A percentile compares a stretch with the other conserved stretches of the same genome.
Conservation (phyloP, 805 yeast genomes). For the Wickerhamomyces tratensis region DNA sequence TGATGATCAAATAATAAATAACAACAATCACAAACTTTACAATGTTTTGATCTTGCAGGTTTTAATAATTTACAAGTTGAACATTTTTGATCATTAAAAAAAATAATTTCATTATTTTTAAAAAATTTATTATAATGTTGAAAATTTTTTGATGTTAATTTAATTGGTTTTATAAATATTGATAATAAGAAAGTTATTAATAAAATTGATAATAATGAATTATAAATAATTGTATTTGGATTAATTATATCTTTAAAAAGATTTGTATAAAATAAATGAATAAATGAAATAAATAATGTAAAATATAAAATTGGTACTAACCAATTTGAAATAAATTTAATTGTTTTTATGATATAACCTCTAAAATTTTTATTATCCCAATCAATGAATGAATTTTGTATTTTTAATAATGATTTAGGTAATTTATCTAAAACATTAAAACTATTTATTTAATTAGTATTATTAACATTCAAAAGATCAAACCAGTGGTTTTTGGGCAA, state of each 20-base stretch:
- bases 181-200: slow-evolving; percentile 5
- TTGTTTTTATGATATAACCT: slow-evolving; percentile 5
- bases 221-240: slow-evolving; percentile 11
- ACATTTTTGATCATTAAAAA: slow-evolving; percentile 24
- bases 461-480: too few species aligned
- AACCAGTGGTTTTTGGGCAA: too few species aligned
- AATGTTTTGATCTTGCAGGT: slow-evolving; percentile 70
- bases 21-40: slow-evolving; percentile 58
- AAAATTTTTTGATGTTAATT: slow-evolving; percentile 1
- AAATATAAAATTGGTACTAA: slow-evolving; percentile 11
- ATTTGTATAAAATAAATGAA: slow-evolving; percentile 7
- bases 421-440: too few species aligned
- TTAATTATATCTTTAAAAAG: slow-evolving; percentile 5
- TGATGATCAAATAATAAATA: slow-evolving; percentile 63
- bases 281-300: slow-evolving; percentile 5
- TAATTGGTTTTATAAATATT: slow-evolving; percentile 7
- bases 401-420: too few species aligned
- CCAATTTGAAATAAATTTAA: slow-evolving; percentile 6
- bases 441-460: too few species aligned
- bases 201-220: slow-evolving; percentile 2
- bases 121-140: slow-evolving; percentile 1
- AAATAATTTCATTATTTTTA: slow-evolving; percentile 11
- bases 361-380: slow-evolving; percentile 7
- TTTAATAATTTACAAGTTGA: slow-evolving; percentile 52
- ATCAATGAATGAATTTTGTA: too few species aligned